phyloP scores from a whole-genome alignment of 805 yeast genomes.

The Teunomyces cretensis region DNA sequence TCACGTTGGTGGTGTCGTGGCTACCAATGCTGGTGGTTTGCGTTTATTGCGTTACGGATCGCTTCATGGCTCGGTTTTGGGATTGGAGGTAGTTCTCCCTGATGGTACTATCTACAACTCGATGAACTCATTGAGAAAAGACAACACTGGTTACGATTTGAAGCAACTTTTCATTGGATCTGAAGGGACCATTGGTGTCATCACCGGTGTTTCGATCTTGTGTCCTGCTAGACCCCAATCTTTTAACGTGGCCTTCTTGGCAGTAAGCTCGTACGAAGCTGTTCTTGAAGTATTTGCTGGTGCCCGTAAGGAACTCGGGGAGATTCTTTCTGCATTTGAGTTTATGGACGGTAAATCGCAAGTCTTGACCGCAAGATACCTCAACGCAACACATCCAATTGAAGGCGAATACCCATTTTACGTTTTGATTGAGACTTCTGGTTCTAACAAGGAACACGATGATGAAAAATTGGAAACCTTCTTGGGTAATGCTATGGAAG shows the following conservation, averaged over 20 bases:
- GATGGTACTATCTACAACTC: constrained; percentile 81
- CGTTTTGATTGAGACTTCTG: constrained; percentile 92
- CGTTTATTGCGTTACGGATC: constrained; percentile 87
- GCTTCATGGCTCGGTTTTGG: constrained; percentile 87
- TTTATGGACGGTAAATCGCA: constrained; percentile 83
- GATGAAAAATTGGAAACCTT: constrained; percentile 84
- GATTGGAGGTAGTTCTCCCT: constrained; percentile 89
- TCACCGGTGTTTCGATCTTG: constrained; percentile 85
- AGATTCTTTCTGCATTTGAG: constrained; percentile 89
- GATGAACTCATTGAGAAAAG: constrained; percentile 84
- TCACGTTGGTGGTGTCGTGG: constrained; percentile 92
- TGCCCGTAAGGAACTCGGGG: constrained; percentile 78
- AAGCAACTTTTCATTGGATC: constrained; percentile 92
- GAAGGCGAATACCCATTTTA: constrained; percentile 83
- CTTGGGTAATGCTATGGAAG: constrained; percentile 81
- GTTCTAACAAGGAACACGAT: constrained; percentile 91
- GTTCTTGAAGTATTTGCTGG: constrained; percentile 78
- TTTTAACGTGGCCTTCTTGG: constrained; percentile 85
- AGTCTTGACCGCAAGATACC: constrained; percentile 58
- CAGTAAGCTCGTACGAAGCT: constrained; percentile 75
- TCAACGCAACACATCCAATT: constrained; percentile 70
- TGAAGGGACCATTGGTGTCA: constrained; percentile 88
- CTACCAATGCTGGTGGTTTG: constrained; percentile 95
- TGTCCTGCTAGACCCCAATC: constrained; percentile 89
- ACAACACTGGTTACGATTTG: constrained; percentile 91